Evolutionary conservation across 345 rosid species (phyloP), one percentile per base, ranked within the genome.

Genomic region (Lenwebbia sp.): DNA sequence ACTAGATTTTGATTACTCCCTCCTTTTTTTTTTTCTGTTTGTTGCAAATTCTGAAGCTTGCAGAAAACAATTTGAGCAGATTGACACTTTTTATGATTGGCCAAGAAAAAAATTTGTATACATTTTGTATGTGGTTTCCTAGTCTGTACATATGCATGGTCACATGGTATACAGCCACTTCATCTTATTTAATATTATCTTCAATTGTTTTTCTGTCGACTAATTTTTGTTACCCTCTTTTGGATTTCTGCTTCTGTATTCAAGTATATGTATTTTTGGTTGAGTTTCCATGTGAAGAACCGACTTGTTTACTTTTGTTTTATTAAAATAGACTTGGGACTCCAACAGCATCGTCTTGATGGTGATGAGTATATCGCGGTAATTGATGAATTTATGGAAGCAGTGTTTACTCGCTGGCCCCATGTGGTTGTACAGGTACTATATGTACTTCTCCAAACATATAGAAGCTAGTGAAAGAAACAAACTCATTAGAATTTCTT

Each of bases 381-480:
- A 70, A 91, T 95, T 49, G 99, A 97, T 91, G 99, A 97, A 90
- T 97, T 96, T 90, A 95, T 97, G 99, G 98, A 96, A 91, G 99
- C 99, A 85, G 98, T 97, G 65, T 97, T 93, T 91, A 94, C 98
- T 84, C 97, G 99, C 85, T 97, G 99, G 99, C 99, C 99, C 44
- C 83, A 94, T 91, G 98, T 97, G 89, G 96, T 94, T 92, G 99
- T 97, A 92, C 99, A 97, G 97, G 99, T 94, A 87, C 47, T 26
- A 85, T 74, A 50, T 47, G 83, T 74, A 74, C 87, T 74, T 85
- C 50, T 70, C 81, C 47, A 70, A 70, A 70, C 47, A 83, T 56
- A 33, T 19, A 19, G 13, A 33, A 70, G 47, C 81, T 37, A 70
- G 14, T 37, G 81, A 70, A 70, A 70, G 47, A 70, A 70, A 37